phyloP scores from a whole-genome alignment of 2,329 filamentous ascomycete genomes.

The Colletotrichum musicola region DNA sequence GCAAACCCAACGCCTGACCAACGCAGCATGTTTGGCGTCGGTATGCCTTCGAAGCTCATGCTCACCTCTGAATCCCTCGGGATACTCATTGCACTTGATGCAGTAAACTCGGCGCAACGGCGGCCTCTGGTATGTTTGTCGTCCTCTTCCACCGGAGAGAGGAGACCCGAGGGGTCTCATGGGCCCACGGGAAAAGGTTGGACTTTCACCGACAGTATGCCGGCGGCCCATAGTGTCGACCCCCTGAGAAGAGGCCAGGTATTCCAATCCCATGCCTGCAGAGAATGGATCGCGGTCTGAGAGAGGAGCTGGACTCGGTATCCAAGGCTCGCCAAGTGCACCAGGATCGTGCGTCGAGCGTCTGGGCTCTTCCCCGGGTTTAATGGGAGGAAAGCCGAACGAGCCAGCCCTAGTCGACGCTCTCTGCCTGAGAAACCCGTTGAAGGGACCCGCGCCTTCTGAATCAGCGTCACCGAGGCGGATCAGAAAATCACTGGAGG shows the following conservation, averaged over 20 bases:
- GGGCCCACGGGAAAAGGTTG: constrained; percentile 54
- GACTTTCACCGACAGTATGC: constrained; percentile 62
- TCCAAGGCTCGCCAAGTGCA: constrained; percentile 55
- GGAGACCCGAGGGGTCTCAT: constrained; percentile 59
- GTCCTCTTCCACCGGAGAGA: constrained; percentile 52
- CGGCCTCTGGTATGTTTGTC: constrained; percentile 63
- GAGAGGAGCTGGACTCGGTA: constrained; percentile 40
- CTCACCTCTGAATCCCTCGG: constrained; percentile 89
- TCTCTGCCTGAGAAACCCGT: constrained; percentile 36
- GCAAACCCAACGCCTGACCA: constrained; percentile 69
- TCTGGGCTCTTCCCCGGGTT: constrained; percentile 49
- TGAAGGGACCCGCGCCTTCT: constrained; percentile 45
- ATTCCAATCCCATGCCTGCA: constrained; percentile 45
- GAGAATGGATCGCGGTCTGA: constrained; percentile 46
- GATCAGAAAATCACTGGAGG: constrained; percentile 64
- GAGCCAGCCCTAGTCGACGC: constrained; percentile 41
- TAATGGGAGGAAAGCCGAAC: constrained; percentile 49
- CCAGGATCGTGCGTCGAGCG: constrained; percentile 55
- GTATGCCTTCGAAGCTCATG: constrained; percentile 83
- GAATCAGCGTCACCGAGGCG: constrained; percentile 60
- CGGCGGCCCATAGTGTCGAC: constrained; percentile 51
- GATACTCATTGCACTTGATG: constrained; percentile 82
- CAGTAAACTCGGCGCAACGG: constrained; percentile 82
- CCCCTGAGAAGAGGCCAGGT: constrained; percentile 48
- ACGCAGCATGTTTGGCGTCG: constrained; percentile 67